Base-by-base conservation (phyloP, 805 yeast species). In the Diddensiella transvaalensis region DNA sequence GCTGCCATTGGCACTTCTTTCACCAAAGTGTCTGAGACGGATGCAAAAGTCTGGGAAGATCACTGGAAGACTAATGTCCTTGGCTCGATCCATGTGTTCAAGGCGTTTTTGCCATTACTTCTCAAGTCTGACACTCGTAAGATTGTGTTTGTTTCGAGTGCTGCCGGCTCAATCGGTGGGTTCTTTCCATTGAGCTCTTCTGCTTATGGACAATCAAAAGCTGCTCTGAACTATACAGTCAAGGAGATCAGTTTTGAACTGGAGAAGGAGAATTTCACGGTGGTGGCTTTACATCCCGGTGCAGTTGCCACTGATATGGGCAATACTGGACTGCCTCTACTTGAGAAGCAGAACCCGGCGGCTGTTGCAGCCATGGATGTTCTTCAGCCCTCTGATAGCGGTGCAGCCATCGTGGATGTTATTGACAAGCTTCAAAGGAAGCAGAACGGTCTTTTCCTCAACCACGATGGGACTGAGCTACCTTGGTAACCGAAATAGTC, bases 201-300 rank as follows among this genome's bases (percentile, higher is more conserved):
- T 13, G 65, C 67, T 17, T 70, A 70, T 48, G 72, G 72, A 2
- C 57, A 56, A 36, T 64, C 72, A 4, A 70, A 71, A 54, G 69
- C 73, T 8, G 74, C 70, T 1, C 50, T 69, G 48, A 69, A 70
- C 59, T 64, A 58, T 54, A 50, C 63, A 11, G 56, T 56, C 8
- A 59, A 52, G 33, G 60, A 60, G 19, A 32, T 70, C 36, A 53
- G 64, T 35, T 11, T 22, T 26, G 72, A 70, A 45, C 44, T 61
- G 32, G 50, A 48, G 15, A 32, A 37, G 1, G 60, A 64, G 32
- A 65, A 60, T 0, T 66, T 61, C 48, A 62, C 57, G 8, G 60
- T 65, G 29, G 52, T 68, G 18, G 53, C 70, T 10, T 13, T 70
- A 11, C 70, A 69, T 45, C 77, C 77, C 0, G 76, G 76, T 35